Percentiles rank a stretch among this genome's conserved stretches.
These are phyloP conservation scores for Margaritispora aquatica DNA, from an alignment of 495 filamentous ascomycete species.

Conservation along the genomic window DNA sequence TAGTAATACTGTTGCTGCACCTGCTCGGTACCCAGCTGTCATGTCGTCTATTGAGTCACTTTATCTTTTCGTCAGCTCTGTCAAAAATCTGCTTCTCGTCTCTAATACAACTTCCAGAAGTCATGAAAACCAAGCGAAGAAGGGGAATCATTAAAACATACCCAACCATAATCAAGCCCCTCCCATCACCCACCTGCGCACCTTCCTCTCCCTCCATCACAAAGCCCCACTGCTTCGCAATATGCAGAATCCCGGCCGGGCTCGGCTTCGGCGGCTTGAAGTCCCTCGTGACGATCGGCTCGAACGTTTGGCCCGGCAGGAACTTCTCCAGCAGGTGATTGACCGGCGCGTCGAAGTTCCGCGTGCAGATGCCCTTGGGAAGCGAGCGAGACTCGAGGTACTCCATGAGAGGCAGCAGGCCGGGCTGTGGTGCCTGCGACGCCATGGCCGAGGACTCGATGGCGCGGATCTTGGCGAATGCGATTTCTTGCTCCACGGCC, in stretches of 20 bases:
- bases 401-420: slow-evolving; percentile 65
- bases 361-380: slow-evolving; percentile 80
- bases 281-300: slow-evolving; percentile 80
- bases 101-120: not conserved
- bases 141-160: not conserved
- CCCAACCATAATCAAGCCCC: slow-evolving; percentile 33
- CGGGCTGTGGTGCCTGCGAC: slow-evolving; percentile 71
- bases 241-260: slow-evolving; percentile 81
- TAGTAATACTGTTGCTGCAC: slow-evolving; percentile 84
- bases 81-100: too few species aligned
- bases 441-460: slow-evolving; percentile 78
- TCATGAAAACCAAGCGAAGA: not conserved
- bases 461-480: slow-evolving; percentile 63
- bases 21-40: slow-evolving; percentile 77
- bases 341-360: slow-evolving; percentile 79
- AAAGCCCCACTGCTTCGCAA: slow-evolving; percentile 69
- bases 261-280: slow-evolving; percentile 82
- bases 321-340: slow-evolving; percentile 67
- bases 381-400: slow-evolving; percentile 65
- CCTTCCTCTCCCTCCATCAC: slow-evolving; percentile 2
- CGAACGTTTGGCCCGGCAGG: slow-evolving; percentile 58
- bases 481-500: slow-evolving; percentile 30
- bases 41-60: slow-evolving; percentile 94
- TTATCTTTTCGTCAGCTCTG: not conserved
- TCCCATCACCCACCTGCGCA: slow-evolving; percentile 11